Base-by-base conservation (phyloP, 1,284 basidiomycete genomes). In the Tilletia caries region DNA sequence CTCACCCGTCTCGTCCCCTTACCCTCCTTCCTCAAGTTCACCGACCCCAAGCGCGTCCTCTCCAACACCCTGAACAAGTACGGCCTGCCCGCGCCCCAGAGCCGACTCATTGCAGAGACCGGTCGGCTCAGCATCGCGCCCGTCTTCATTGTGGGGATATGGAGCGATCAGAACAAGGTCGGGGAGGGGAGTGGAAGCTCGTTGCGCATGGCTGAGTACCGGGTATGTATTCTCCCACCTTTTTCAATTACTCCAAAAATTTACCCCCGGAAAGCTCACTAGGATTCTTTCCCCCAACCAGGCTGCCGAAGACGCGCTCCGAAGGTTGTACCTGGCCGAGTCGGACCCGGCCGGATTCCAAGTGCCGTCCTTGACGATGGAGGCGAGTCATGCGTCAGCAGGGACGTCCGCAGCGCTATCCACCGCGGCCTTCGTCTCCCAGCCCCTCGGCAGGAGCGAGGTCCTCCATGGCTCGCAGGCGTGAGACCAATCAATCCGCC, bases 161-260 rank as follows among this genome's bases (percentile, higher is more conserved):
- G 89, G 84, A 91, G 92, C n/a, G 88, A 88, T 25, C 91, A 91
- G 74, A 76, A 86, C 33, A 90, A 97, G 85, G 88, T 99, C 2
- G 93, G 95, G 15, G 95, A 99, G 85, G 95, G 94, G 8, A 93
- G 93, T 80, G 96, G 96, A 64, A 92, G 89, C 76, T 93, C 92
- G 20, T 86, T 97, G 70, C 89, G 89, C 81, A 98, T 98, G 95
- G 95, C 94, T 20, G 93, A 98, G 84, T 96, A 89, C 85, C 87
- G 96, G 70, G 94, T 69, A 41, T 62, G 66, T 67, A 44, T 29
- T 62, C 48, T 18, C 41, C 58, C 58, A 12, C 1, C 2, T 10
- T n/a, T 3, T 12, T 1, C 43, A n/a, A 3, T 5, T 25, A 18
- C 62, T 2, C 10, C 4, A 3, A 18, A 15, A 6, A 37, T 33